Evolutionary conservation across 176 grass and related monocot genomes (phyloP), one percentile per base, ranked within the genome.

Genomic region (Typha latifolia): DNA sequence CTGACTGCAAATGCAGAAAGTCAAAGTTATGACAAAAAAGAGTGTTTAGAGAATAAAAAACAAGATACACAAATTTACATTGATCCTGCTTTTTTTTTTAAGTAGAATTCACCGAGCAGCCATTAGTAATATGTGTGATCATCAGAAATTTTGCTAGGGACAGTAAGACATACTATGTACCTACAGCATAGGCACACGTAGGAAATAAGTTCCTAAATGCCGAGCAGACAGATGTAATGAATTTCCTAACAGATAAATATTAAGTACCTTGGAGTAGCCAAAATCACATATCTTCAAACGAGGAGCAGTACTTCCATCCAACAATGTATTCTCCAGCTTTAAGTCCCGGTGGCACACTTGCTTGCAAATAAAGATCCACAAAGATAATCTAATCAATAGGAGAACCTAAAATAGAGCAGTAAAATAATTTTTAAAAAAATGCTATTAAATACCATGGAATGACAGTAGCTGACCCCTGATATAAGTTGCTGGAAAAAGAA

Each of bases 261-360:
- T 19, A 66, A 69, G 49, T 67, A 96, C 92, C 88, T 96, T 96
- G 73, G 92, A 96, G 82, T 97, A 97, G 23, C 93, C 88, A 23
- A 97, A 97, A 73, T 92, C 93, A 65, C 93, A 92, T 78, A 97
- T 97, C 81, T 97, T 97, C 67, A 97, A 72, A 52, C 93, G 93
- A 62, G 93, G 93, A 73, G 93, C 93, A 49, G 69, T 71, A 71
- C 93, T 97, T 32, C 93, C 93, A 20, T 97, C 85, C 53, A 97
- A 78, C 48, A 97, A 68, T 64, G 93, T 97, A 51, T 97, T 97
- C 72, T 97, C 93, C 69, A 97, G 76, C 72, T 92, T 97, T 75
- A 97, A 80, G 79, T 97, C 93, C 75, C 93, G 93, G 83, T 97
- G 93, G 57, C 93, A 97, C 80, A 97, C 88, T 97, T 97, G 88